Evolutionary conservation across 768 basidiomycete genomes (phyloP).

Genomic region (Mycena haematopus): DNA sequence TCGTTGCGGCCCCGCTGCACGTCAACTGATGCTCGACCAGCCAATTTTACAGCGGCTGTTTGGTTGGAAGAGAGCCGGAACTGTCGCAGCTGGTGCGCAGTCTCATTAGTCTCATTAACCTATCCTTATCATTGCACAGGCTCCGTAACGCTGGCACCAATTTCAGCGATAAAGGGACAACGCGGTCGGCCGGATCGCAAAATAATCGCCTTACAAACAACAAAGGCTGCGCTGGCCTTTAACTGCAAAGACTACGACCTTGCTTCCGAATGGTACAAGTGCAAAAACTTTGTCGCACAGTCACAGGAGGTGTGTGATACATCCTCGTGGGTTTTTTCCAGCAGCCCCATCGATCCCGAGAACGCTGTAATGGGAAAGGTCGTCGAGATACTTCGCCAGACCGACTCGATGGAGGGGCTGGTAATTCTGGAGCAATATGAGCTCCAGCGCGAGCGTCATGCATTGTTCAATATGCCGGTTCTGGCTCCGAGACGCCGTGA

Average conservation of each 20-base stretch:
- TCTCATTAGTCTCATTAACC: too few relatives aligned
- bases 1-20: constrained; percentile 6
- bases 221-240: constrained; percentile 24
- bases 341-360: constrained; percentile 9
- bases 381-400: constrained; percentile 5
- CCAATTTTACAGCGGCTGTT: constrained; percentile 3
- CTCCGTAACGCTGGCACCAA: background rate
- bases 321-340: constrained; percentile 36
- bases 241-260: constrained; percentile 15
- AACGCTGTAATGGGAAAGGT: background rate
- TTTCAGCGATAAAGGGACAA: background rate
- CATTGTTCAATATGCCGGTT: background rate
- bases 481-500: background rate
- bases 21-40: constrained; percentile 1
- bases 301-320: constrained; percentile 32
- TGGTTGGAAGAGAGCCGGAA: background rate
- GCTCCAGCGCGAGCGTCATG: too few relatives aligned
- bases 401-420: background rate
- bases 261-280: constrained; percentile 18
- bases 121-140: background rate
- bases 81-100: background rate
- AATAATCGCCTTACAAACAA: constrained; percentile 19
- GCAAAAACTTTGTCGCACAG: constrained; percentile 17
- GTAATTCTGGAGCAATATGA: background rate
- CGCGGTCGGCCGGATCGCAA: constrained; percentile 7